These are phyloP conservation scores for Phlebiopsis flavidoalba DNA, from an alignment of 768 basidiomycete species.

Conservation along the genomic window DNA sequence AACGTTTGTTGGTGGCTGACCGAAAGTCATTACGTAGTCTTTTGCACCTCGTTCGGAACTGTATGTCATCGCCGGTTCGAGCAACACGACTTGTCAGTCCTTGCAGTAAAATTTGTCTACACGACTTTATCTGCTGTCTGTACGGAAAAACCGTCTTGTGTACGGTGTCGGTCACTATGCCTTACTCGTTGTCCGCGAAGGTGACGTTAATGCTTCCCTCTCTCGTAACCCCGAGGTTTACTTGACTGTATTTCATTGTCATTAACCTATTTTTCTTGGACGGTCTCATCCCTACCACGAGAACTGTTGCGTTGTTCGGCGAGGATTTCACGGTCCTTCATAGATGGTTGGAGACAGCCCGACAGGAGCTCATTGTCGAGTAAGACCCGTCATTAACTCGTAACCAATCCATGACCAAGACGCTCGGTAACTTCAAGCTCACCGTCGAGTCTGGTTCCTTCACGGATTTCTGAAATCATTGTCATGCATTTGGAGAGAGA, in stretches of 20 bases:
- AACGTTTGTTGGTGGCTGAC: slow-evolving; percentile 92
- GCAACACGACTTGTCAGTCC: slow-evolving; percentile 96
- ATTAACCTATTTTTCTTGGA: slow-evolving; percentile 99
- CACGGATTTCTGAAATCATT: slow-evolving; percentile 99
- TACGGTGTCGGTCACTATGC: slow-evolving; percentile 99
- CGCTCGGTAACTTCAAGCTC: slow-evolving; percentile 91
- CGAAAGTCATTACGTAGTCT: slow-evolving; percentile 88
- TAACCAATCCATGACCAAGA: slow-evolving; percentile 98
- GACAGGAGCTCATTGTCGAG: slow-evolving; percentile 85
- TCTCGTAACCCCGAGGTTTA: not conserved
- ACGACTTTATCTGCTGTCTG: slow-evolving; percentile 95
- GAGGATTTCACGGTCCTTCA: slow-evolving; percentile 94
- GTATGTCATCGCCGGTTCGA: slow-evolving; percentile 97
- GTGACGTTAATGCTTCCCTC: slow-evolving; percentile 35
- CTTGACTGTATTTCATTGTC: slow-evolving; percentile 40
- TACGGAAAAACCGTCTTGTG: slow-evolving; percentile 97
- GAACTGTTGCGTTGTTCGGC: slow-evolving; percentile 95
- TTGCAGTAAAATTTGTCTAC: slow-evolving; percentile 98
- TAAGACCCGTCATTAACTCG: slow-evolving; percentile 82
- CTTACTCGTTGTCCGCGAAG: slow-evolving; percentile 96
- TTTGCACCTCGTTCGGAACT: slow-evolving; percentile 75
- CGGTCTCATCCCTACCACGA: slow-evolving; percentile 98
- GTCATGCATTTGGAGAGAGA: slow-evolving; percentile 99
- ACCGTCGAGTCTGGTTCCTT: slow-evolving; percentile 87
- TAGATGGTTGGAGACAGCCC: slow-evolving; percentile 94